Percentiles rank a stretch among this genome's conserved stretches.
Conservation (phyloP, 768 basidiomycete genomes). For the Tylopilus subfusipes region DNA sequence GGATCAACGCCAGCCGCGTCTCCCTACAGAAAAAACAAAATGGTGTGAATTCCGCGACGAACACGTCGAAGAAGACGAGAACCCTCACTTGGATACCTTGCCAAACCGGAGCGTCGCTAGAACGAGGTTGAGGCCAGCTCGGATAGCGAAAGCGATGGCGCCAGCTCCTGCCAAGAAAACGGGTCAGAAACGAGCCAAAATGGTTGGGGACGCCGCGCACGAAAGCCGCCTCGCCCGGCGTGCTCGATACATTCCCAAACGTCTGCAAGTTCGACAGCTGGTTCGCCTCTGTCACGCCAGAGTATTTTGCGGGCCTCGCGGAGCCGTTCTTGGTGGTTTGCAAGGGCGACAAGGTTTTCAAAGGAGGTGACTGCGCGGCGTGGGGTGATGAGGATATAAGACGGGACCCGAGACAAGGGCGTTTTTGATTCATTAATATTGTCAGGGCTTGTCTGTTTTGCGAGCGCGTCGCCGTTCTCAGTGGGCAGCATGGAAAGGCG, state of each 20-base stretch:
- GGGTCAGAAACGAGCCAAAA: background rate
- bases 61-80: background rate
- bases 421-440: background rate
- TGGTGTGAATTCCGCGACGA: background rate
- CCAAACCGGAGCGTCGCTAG: slow-evolving; percentile 73
- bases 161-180: slow-evolving; percentile 66
- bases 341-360: slow-evolving; percentile 79
- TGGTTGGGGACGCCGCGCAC: slow-evolving; percentile 43
- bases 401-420: slow-evolving; percentile 20
- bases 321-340: slow-evolving; percentile 77
- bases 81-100: slow-evolving; percentile 57
- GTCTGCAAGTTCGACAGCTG: slow-evolving; percentile 61
- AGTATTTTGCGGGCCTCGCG: slow-evolving; percentile 74
- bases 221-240: slow-evolving; percentile 63
- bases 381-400: slow-evolving; percentile 53
- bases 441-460: background rate
- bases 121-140: slow-evolving; percentile 80
- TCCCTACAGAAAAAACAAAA: slow-evolving; percentile 42
- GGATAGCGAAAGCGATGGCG: slow-evolving; percentile 72
- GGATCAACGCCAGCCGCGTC: slow-evolving; percentile 61
- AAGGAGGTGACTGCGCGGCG: slow-evolving; percentile 65
- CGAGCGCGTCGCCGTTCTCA: slow-evolving; percentile 2
- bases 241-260: slow-evolving; percentile 68
- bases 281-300: slow-evolving; percentile 78
- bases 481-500: slow-evolving; percentile 3